Evolutionary conservation across 2,329 filamentous ascomycete species (phyloP), one percentile per base, ranked within the genome.

Genomic region (Metarhizium sp.): DNA sequence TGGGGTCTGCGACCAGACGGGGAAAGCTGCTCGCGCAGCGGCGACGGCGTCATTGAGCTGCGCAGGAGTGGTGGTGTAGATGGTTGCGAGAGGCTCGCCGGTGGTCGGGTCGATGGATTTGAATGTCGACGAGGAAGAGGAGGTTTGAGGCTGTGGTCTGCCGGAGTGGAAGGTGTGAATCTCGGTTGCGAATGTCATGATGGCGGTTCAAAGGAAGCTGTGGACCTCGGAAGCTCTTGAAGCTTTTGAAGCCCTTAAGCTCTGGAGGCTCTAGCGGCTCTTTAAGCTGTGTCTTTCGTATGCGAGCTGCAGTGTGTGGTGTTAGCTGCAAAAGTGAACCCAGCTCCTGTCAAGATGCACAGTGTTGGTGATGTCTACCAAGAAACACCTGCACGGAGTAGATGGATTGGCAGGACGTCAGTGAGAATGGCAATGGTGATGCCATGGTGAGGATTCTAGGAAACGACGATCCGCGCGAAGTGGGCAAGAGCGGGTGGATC

Each of bases 101-200:
- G 83, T 91, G 51, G 89, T 83, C 43, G 90, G 90, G 67, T 94
- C 80, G 67, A 92, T 76, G 34, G 86, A 82, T 59, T 84, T 75
- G 73, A 94, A 92, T 50, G 84, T 84, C 57, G 77, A 76, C 46
- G 78, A 73, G 10, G 82, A 81, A 42, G 75, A 77, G 13, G 78
- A 78, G 51, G 82, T 79, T 11, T 66, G 60, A 30, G 77, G 72
- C 64, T 90, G 88, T 48, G 78, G 72, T 66, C 80, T 78, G 69
- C 90, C 90, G 61, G 84, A 80, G 75, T 90, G 90, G 73, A 87
- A 94, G 60, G 90, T 84, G 66, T 87, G 80, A 60, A 73, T 72
- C 52, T 72, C 67, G 14, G 64, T 60, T 7, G 67, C 52, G 57
- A 71, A 71, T 18, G 70, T 68, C 70, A 73, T 72, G 57, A 25